Evolutionary conservation across 2,329 filamentous ascomycete genomes (phyloP).

Genomic region (Diaporthe vaccinii): DNA sequence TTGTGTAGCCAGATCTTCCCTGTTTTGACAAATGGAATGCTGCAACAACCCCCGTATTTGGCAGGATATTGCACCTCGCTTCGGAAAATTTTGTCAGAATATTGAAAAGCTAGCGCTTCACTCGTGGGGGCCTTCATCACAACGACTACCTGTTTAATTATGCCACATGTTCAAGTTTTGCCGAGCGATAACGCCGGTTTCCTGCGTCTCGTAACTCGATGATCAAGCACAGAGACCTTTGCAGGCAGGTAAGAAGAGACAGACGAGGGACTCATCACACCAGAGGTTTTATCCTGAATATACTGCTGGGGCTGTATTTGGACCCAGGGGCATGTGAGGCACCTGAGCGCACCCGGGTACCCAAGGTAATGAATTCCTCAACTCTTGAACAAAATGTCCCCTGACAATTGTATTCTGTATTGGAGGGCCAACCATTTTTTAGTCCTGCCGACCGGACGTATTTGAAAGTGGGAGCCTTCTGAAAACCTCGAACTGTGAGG

Average conservation of each 20-base stretch:
- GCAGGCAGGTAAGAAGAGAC: neutral
- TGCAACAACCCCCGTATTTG: neutral
- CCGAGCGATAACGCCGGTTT: neutral
- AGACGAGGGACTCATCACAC: neutral
- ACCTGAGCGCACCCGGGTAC: neutral
- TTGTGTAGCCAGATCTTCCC: neutral
- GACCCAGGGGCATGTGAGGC: neutral
- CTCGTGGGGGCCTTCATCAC: neutral
- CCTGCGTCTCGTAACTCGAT: neutral
- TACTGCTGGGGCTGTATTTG: neutral
- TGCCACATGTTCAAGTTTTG: neutral
- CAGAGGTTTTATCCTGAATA: neutral
- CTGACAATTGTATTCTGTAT: no score
- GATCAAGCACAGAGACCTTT: neutral
- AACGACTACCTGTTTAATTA: neutral
- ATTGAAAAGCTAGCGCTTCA: neutral
- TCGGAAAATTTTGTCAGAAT: neutral
- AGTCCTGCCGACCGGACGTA: no score
- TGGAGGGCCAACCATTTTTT: neutral
- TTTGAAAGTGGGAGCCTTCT: neutral
- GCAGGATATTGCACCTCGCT: neutral
- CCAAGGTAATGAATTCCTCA: neutral
- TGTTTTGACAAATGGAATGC: neutral
- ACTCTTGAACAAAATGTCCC: neutral
- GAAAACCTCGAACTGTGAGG: no score